phyloP scores from a whole-genome alignment of 495 filamentous ascomycete genomes.

The Rhypophila decipiens region DNA sequence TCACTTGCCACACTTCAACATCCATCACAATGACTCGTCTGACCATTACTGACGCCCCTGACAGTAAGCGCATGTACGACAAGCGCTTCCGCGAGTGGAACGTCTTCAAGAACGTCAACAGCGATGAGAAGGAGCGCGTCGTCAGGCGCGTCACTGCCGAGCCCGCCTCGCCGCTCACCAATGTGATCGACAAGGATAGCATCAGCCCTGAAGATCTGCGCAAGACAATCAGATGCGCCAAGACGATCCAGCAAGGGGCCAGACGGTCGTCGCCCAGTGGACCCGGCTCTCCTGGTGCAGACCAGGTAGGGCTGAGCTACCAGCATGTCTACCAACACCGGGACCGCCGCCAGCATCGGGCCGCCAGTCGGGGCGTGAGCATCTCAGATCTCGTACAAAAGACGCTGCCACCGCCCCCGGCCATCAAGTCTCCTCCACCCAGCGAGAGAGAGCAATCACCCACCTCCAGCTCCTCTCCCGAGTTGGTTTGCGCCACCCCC shows the following conservation, averaged over 20 bases:
- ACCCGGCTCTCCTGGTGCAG: too few relatives aligned
- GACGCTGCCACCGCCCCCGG: too few relatives aligned
- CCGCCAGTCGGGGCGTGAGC: constrained; percentile 11
- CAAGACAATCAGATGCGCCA: constrained; percentile 15
- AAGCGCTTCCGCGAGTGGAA: constrained; percentile 30
- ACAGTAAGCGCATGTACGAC: constrained; percentile 32
- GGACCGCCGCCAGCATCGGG: background rate
- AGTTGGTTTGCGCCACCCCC: constrained; percentile 10
- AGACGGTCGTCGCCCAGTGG: constrained; percentile 1
- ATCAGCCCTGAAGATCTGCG: constrained; percentile 21
- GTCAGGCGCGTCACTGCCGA: constrained; percentile 5
- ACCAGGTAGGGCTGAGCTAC: background rate
- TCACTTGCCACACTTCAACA: background rate
- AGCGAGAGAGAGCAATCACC: constrained; percentile 4
- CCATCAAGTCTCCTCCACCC: too few relatives aligned
- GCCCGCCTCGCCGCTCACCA: constrained; percentile 3
- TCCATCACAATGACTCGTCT: constrained; percentile 19
- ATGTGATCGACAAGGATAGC: constrained; percentile 7
- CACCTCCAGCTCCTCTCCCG: constrained; percentile 6
- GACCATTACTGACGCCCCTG: constrained; percentile 16
- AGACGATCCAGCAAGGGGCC: constrained; percentile 12
- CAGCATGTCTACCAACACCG: background rate
- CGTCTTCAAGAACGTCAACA: constrained; percentile 29
- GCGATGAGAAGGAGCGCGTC: constrained; percentile 17
- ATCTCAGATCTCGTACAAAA: constrained; percentile 19